These are phyloP conservation scores for Claviceps monticola DNA, from an alignment of 2,329 filamentous ascomycete species.

Conservation along the genomic window DNA sequence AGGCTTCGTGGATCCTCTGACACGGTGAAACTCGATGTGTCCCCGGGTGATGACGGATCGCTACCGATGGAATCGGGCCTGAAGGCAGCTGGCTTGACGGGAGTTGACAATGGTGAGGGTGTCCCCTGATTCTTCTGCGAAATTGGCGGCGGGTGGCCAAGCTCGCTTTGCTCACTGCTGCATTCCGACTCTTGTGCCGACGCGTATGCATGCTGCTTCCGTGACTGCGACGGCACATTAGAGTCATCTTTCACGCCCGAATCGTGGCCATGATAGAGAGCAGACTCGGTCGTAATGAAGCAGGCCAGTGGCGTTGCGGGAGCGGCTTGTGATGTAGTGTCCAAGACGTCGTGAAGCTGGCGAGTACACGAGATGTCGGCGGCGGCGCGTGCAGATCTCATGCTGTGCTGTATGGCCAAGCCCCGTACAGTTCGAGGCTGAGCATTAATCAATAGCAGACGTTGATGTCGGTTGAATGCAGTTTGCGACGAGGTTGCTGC, in stretches of 20 bases:
- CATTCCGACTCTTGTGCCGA: neutral
- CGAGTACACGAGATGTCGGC: neutral
- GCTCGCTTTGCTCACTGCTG: neutral
- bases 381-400: slow-evolving; percentile 1
- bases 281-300: slow-evolving; percentile 22
- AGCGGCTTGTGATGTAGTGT: slow-evolving; percentile 1
- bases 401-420: neutral
- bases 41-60: slow-evolving; percentile 35
- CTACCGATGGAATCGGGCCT: slow-evolving; percentile 25
- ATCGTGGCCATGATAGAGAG: slow-evolving; percentile 15
- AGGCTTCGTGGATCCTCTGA: slow-evolving; percentile 18
- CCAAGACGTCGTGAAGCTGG: slow-evolving; percentile 1
- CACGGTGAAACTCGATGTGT: slow-evolving; percentile 33
- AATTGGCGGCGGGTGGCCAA: slow-evolving; percentile 1
- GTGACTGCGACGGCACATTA: slow-evolving; percentile 7
- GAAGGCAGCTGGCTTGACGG: slow-evolving; percentile 14
- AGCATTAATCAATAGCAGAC: neutral
- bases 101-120: slow-evolving; percentile 14
- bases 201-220: slow-evolving; percentile 10
- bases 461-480: neutral
- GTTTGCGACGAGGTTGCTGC: neutral
- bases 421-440: neutral
- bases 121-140: slow-evolving; percentile 8
- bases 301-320: slow-evolving; percentile 17
- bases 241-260: slow-evolving; percentile 1